A percentile compares a stretch with the other conserved stretches of the same genome.
These are phyloP conservation scores for Tetrapisispora arboricola DNA, from an alignment of 805 yeast genomes.

Conservation along the genomic window DNA sequence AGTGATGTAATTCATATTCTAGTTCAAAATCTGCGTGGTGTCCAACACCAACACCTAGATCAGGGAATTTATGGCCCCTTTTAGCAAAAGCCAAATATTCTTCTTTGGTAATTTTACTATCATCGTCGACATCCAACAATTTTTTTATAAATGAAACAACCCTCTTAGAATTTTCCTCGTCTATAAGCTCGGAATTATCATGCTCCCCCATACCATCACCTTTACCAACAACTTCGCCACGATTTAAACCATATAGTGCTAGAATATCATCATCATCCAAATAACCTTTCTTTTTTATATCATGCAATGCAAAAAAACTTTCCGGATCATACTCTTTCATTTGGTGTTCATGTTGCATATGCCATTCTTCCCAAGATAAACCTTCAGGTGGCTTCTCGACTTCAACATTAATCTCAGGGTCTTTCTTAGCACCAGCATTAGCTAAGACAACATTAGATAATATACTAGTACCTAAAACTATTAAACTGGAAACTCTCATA, in stretches of 20 bases:
- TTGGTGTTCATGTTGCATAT: constrained; percentile 84
- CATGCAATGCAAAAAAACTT: constrained; percentile 75
- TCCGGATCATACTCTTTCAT: constrained; percentile 62
- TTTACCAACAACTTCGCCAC: constrained; percentile 67
- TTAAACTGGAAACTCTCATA: not conserved
- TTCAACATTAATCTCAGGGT: constrained; percentile 23
- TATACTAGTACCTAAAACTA: not conserved
- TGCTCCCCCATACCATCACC: constrained; percentile 87
- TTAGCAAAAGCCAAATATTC: constrained; percentile 60
- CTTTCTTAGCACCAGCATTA: constrained; percentile 4
- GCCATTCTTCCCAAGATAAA: constrained; percentile 72
- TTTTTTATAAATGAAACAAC: constrained; percentile 47
- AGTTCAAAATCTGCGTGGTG: constrained; percentile 90
- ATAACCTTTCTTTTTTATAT: constrained; percentile 47
- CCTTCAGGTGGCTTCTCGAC: constrained; percentile 40
- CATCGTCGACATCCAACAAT: constrained; percentile 55
- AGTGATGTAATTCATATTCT: constrained; percentile 91
- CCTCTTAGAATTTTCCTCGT: constrained; percentile 40
- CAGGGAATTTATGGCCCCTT: constrained; percentile 71
- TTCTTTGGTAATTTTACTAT: constrained; percentile 51
- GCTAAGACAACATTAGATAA: not conserved
- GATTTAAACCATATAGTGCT: constrained; percentile 67
- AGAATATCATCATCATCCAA: constrained; percentile 56
- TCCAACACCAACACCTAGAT: constrained; percentile 87
- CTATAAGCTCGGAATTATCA: constrained; percentile 53